Base-by-base conservation (phyloP, 2,329 filamentous ascomycete species). In the Claviceps pazoutovae region DNA sequence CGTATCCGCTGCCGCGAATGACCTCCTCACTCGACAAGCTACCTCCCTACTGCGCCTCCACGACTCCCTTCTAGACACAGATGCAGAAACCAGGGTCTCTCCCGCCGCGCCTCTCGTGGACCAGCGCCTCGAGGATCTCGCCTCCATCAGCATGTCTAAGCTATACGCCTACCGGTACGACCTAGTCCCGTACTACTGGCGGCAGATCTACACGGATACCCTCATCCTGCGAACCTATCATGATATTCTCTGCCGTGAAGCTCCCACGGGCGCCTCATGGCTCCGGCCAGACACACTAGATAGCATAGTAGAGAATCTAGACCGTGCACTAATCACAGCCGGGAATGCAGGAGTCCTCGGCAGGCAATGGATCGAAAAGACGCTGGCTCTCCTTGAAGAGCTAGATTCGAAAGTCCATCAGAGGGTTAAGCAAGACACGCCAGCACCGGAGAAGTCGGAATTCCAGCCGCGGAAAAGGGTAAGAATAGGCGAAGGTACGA, bases 281-380 rank as follows among this genome's bases (percentile, higher is more conserved):
- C 54, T 56, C 1, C 52, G 57, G 6, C 57, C 59, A 30, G 48
- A 51, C 8, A 50, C 55, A 3, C 62, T 89, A 4, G 73, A 78
- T 37, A 64, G 72, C 1, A 71, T 85, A 2, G 76, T 95, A 37
- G 74, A 75, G 50, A 68, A 75, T 1, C 73, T 97, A 2, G 90
- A 96, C 60, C 80, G 82, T 64, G 83, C 85, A 0, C 67, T 94
- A 45, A 87, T 95, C 46, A 76, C 89, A 51, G 79, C 86, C 0
- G 86, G 85, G 1, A 84, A 77, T 0, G 78, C 79, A 1, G 72
- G 75, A 0, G 56, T 62, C 1, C 71, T 86, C 51, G 75, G 78
- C 7, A 61, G 66, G 19, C 47, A 13, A 3, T 79, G 75, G 64
- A 72, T 83, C 46, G 73, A 83, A 52, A 61, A 66, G 43, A 72